phyloP scores from a whole-genome alignment of 2,329 filamentous ascomycete genomes.

The Capronia epimyces region DNA sequence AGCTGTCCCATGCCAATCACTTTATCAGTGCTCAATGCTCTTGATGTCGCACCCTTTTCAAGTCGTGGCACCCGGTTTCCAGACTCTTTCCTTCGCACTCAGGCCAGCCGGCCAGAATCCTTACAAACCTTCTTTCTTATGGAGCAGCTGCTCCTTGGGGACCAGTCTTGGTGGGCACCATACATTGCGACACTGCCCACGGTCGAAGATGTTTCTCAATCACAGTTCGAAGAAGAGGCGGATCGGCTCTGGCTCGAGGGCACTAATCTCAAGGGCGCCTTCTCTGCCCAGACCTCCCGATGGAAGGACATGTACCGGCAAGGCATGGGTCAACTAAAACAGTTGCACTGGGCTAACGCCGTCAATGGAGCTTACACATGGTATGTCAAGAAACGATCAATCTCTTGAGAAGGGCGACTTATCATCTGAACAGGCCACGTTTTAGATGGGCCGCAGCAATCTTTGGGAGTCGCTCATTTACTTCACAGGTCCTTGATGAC shows the following conservation, averaged over 20 bases:
- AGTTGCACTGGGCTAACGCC: constrained; percentile 32
- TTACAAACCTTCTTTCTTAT: constrained; percentile 56
- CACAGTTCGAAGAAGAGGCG: constrained; percentile 58
- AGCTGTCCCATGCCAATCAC: constrained; percentile 27
- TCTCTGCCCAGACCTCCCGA: constrained; percentile 32
- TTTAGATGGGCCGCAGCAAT: constrained; percentile 45
- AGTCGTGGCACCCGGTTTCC: constrained; percentile 28
- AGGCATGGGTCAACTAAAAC: constrained; percentile 32
- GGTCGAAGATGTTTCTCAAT: constrained; percentile 55
- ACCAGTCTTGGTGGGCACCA: constrained; percentile 59
- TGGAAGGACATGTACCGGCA: constrained; percentile 39
- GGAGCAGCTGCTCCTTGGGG: constrained; percentile 58
- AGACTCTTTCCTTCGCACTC: constrained; percentile 19
- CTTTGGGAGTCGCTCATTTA: constrained; percentile 42
- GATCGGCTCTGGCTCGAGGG: constrained; percentile 50
- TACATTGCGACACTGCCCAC: constrained; percentile 64
- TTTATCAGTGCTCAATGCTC: constrained; percentile 28
- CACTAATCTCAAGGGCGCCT: constrained; percentile 30
- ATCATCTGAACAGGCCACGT: constrained; percentile 36
- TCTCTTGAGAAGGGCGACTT: constrained; percentile 6
- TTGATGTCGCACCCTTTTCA: constrained; percentile 26
- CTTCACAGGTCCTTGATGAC: constrained; percentile 40
- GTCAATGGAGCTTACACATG: constrained; percentile 36
- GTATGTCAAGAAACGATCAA: constrained; percentile 26
- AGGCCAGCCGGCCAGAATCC: constrained; percentile 15